Percentiles rank a stretch among this genome's conserved stretches.
Conservation (phyloP, 805 yeast genomes). For the Kodamaea sagamina region DNA sequence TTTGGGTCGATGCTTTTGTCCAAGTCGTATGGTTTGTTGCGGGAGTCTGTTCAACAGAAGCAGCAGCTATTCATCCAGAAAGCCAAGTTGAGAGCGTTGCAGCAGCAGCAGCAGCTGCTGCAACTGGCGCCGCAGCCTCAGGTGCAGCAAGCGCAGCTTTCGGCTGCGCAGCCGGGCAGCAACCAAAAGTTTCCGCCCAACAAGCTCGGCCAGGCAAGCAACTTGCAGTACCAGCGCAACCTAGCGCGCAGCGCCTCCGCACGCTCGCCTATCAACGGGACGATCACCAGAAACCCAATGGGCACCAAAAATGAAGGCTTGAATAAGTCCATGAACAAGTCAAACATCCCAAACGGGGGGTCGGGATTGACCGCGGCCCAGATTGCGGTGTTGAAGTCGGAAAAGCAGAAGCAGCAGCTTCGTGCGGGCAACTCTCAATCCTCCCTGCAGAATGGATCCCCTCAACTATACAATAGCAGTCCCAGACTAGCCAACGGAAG, state of each 20-base stretch:
- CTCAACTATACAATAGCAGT: constrained; percentile 13
- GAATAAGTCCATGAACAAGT: constrained; percentile 6
- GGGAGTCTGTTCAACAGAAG: constrained; percentile 74
- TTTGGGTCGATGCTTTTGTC: constrained; percentile 90
- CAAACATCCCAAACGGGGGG: constrained; percentile 3
- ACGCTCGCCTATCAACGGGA: neutral
- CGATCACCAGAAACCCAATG: neutral
- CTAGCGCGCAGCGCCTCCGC: constrained; percentile 1
- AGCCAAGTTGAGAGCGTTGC: constrained; percentile 46
- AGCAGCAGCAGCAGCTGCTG: constrained; percentile 38
- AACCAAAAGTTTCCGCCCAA: neutral
- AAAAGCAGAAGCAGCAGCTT: constrained; percentile 11
- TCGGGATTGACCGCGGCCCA: constrained; percentile 9
- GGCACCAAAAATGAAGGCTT: constrained; percentile 1
- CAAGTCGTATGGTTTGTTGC: constrained; percentile 77
- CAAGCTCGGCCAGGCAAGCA: neutral
- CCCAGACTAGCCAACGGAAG: constrained; percentile 6
- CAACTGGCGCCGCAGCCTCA: constrained; percentile 29
- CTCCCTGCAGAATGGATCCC: constrained; percentile 9
- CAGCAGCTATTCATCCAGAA: constrained; percentile 54
- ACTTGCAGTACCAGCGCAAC: constrained; percentile 5
- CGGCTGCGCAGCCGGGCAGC: neutral
- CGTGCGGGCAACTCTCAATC: constrained; percentile 9
- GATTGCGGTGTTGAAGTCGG: constrained; percentile 11
- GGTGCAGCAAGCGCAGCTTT: constrained; percentile 5